Evolutionary conservation across 2,329 filamentous ascomycete species (phyloP), one percentile per base, ranked within the genome.

Genomic region (Bipolaris oryzae): DNA sequence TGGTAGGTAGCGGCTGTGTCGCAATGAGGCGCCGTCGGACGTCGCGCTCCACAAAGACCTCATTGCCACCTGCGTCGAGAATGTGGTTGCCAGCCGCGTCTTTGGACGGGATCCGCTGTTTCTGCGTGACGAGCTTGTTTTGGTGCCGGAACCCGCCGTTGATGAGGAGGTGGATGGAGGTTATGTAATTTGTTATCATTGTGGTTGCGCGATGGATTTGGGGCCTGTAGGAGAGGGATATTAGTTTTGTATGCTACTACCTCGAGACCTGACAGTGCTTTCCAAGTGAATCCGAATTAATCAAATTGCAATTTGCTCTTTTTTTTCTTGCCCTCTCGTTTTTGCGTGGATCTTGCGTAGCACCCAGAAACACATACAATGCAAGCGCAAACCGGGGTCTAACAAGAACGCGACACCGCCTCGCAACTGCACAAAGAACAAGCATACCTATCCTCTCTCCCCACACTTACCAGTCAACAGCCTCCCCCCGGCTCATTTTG

Each of bases 391-490:
- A 11, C 10, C 18, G 9, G 16, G 18, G 13, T 31, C 28, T 31
- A 28, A 10, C 20, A 16, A 16, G 15, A 37, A 25, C 9, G 41
- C 25, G 42, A 44, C 25, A 33, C 42, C 25, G 25, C 42, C 20
- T 28, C 41, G 21, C 23, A 18, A 13, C 11, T 7, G 5, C 25
- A 13, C 25, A 18, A 20, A 31, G 16, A 20, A 20, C 25, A 31
- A 34, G 11, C 25, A 15, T 7, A 11, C 5, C 10, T n/a, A 38
- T 20, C 15, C 28, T 13, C 28, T 13, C 28, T 7, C 10, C 10
- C 11, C 18, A 23, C 31, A 61, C 65, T 66, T 61, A 68, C 65
- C 64, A 70, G 28, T 65, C 61, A 16, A 68, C 55, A 15, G 58
- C 57, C 46, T 61, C 58, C 18, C 61, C 62, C 13, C 56, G 61